These are phyloP conservation scores for Ogataea allantospora DNA, from an alignment of 805 yeast species.

Conservation along the genomic window DNA sequence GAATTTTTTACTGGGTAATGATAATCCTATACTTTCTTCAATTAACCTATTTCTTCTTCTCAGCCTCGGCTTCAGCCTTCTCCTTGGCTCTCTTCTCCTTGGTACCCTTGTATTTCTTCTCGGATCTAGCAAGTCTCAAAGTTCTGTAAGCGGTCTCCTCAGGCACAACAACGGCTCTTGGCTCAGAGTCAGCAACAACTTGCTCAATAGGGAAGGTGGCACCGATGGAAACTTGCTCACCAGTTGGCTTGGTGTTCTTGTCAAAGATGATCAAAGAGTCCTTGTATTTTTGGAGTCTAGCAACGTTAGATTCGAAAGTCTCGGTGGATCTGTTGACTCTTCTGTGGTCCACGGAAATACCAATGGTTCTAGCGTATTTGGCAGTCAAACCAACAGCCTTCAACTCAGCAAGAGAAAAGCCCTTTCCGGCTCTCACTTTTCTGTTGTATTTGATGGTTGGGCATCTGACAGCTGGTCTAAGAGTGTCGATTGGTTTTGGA, in stretches of 20 bases:
- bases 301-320: constrained; percentile 91
- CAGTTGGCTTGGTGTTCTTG: constrained; percentile 74
- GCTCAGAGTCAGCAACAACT: constrained; percentile 64
- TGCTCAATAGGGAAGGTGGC: constrained; percentile 91
- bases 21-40: constrained; percentile 7
- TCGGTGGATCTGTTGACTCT: constrained; percentile 97
- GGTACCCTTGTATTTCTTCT: constrained; percentile 90
- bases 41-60: constrained; percentile 84
- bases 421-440: constrained; percentile 99
- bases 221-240: constrained; percentile 75
- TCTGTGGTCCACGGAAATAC: constrained; percentile 99
- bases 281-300: constrained; percentile 94
- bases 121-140: constrained; percentile 92
- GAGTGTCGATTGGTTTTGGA: constrained; percentile 95
- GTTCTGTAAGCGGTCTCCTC: constrained; percentile 83
- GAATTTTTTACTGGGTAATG: no score
- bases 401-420: constrained; percentile 96
- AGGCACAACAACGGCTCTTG: constrained; percentile 85
- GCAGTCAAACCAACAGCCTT: constrained; percentile 95
- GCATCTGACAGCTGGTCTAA: constrained; percentile 98
- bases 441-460: constrained; percentile 99
- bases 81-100: constrained; percentile 98
- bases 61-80: constrained; percentile 99
- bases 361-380: constrained; percentile 96
- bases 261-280: constrained; percentile 95